Conservation (phyloP, 2,329 filamentous ascomycete genomes). For the Trichothecium sympodiale region DNA sequence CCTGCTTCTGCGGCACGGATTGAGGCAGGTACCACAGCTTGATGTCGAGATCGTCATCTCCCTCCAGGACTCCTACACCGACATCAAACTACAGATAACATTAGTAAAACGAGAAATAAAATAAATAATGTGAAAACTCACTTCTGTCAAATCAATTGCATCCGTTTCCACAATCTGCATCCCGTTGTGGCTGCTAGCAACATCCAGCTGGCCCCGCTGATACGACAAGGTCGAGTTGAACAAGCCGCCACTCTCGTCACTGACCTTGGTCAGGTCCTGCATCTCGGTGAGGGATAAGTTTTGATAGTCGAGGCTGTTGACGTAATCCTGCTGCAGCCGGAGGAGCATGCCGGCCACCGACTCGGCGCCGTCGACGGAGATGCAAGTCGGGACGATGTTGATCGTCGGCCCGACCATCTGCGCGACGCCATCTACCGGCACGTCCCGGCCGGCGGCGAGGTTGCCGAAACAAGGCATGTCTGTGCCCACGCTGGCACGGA, state of each 20-base stretch:
- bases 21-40: too few species aligned
- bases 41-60: too few species aligned
- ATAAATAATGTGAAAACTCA: too few species aligned
- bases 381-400: slow-evolving; percentile 31
- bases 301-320: slow-evolving; percentile 5
- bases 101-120: too few species aligned
- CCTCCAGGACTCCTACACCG: too few species aligned
- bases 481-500: not conserved
- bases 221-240: slow-evolving; percentile 9
- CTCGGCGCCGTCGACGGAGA: slow-evolving; percentile 29
- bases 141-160: too few species aligned
- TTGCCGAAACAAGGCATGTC: not conserved
- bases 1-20: too few species aligned
- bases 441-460: not conserved
- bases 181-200: too few species aligned
- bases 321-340: slow-evolving; percentile 3
- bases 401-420: slow-evolving; percentile 40
- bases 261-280: slow-evolving; percentile 2
- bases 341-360: slow-evolving; percentile 12
- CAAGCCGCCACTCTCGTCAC: slow-evolving; percentile 1
- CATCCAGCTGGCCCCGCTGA: not conserved
- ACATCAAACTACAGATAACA: too few species aligned
- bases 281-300: slow-evolving; percentile 6
- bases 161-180: too few species aligned
- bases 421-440: slow-evolving; percentile 24